Evolutionary conservation across 345 rosid genomes (phyloP), one percentile per base, ranked within the genome.

Genomic region (Rhizophora mangle): DNA sequence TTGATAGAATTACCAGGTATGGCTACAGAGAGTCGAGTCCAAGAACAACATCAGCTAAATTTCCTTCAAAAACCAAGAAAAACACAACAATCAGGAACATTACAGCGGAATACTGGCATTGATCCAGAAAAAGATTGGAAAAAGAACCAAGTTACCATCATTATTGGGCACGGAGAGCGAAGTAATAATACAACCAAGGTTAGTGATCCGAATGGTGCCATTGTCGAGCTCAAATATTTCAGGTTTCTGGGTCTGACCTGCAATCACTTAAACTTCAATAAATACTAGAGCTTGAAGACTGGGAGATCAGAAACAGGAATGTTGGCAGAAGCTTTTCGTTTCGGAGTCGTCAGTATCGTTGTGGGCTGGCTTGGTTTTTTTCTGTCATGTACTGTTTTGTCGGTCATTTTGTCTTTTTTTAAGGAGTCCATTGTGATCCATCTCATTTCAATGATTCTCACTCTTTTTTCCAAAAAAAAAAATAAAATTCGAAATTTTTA

Each of bases 21-120:
- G 93, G 98, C 55, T 89, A 96, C 19, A 88, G 75, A 15, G 97
- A 79, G 72, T 94, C 97, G 56, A 91, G 89, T 60, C 98, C 96
- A 68, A 89, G 90, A 74, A 94, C 93, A 1, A 91, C 96, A 76
- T 94, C 98, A 61, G 87, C 84, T 72, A 82, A 68, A 78, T 85
- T 81, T 39, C 98, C 96, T 94, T 70, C n/a, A 77, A 59, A 52
- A 54, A 19, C 30, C n/a, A 59, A 59, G 47, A 65, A 63, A 63
- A 34, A 18, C 56, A 63, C 69, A 74, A 13, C 27, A 46, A 73
- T 70, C 72, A 62, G 54, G 16, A 66, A 6, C 49, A 65, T 57
- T 60, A 59, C 39, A n/a, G 26, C 19, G 2, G 31, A 65, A 49
- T 24, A 65, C 5, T 37, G 67, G 36, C 34, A 39, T 43, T 13